A percentile compares a stretch with the other conserved stretches of the same genome.
phyloP scores from a whole-genome alignment of 1,284 basidiomycete genomes.

The Macrocybe sp. region DNA sequence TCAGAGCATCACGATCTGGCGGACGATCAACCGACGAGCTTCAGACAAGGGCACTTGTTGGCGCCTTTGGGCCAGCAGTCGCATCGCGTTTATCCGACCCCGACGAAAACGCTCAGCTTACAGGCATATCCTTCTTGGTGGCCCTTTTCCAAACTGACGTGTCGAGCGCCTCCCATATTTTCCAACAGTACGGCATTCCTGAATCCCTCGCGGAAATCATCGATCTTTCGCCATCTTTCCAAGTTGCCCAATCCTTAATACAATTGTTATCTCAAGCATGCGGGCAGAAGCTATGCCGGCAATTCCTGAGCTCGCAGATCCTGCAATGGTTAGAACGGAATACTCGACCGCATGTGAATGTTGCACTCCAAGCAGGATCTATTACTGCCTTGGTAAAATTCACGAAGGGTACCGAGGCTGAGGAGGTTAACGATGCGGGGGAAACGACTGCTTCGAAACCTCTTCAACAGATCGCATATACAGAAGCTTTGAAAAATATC shows the following conservation, averaged over 20 bases:
- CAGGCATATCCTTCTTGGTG: slow-evolving; percentile 56
- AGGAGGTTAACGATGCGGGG: slow-evolving; percentile 34
- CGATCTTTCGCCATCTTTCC: slow-evolving; percentile 51
- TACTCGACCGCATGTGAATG: slow-evolving; percentile 43
- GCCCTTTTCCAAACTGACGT: slow-evolving; percentile 78
- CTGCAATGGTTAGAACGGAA: slow-evolving; percentile 58
- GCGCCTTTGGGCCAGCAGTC: slow-evolving; percentile 43
- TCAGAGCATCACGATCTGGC: slow-evolving; percentile 33
- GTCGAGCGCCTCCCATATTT: slow-evolving; percentile 54
- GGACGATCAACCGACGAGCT: slow-evolving; percentile 35
- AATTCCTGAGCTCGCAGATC: slow-evolving; percentile 49
- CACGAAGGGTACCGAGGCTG: slow-evolving; percentile 49
- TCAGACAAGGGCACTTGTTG: slow-evolving; percentile 42
- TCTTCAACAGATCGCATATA: slow-evolving; percentile 32
- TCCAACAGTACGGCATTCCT: slow-evolving; percentile 54
- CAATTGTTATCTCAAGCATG: slow-evolving; percentile 70
- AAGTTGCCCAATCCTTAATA: slow-evolving; percentile 51
- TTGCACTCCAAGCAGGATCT: slow-evolving; percentile 52
- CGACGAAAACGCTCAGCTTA: slow-evolving; percentile 43
- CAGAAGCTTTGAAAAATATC: slow-evolving; percentile 52
- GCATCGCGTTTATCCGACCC: slow-evolving; percentile 47
- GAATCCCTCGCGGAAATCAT: slow-evolving; percentile 60
- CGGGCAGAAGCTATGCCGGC: slow-evolving; percentile 67
- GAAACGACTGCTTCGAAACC: no score
- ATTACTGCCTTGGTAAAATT: slow-evolving; percentile 78